phyloP scores from a whole-genome alignment of 176 grass and related monocot genomes.

The Bonia amplexicaulis region DNA sequence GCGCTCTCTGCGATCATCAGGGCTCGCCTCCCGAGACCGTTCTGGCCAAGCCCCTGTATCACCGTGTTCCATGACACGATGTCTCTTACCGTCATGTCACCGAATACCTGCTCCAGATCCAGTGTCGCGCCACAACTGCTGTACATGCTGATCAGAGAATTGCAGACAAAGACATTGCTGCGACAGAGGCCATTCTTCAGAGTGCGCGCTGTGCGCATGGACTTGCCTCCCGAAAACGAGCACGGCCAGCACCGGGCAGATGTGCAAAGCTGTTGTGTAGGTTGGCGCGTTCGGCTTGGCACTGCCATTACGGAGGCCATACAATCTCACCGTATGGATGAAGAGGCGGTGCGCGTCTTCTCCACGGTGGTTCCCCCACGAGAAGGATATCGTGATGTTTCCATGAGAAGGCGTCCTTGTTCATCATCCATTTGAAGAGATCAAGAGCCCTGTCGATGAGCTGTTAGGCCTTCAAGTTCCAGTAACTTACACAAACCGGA shows the following conservation, averaged over 20 bases:
- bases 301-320: neutral
- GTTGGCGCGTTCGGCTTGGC: constrained; percentile 18
- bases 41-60: no score
- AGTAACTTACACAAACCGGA: no score
- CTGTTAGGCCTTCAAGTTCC: no score
- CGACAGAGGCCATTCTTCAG: constrained; percentile 31
- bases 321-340: constrained; percentile 16
- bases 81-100: no score
- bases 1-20: no score
- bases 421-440: constrained; percentile 40
- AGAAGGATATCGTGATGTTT: constrained; percentile 48
- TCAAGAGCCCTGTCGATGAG: constrained; percentile 30
- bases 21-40: no score
- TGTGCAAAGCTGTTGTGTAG: constrained; percentile 39
- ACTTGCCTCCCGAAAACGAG: constrained; percentile 42
- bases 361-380: constrained; percentile 14
- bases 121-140: no score
- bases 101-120: no score
- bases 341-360: constrained; percentile 36
- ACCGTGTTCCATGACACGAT: no score
- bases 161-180: constrained; percentile 27
- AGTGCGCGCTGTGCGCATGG: constrained; percentile 19
- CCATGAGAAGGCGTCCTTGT: constrained; percentile 51
- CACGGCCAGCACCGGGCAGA: constrained; percentile 34
- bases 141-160: no score